Percentiles rank a stretch among this genome's conserved stretches.
phyloP scores from a whole-genome alignment of 2,329 filamentous ascomycete genomes.

The Trichoderma afroharzianum region DNA sequence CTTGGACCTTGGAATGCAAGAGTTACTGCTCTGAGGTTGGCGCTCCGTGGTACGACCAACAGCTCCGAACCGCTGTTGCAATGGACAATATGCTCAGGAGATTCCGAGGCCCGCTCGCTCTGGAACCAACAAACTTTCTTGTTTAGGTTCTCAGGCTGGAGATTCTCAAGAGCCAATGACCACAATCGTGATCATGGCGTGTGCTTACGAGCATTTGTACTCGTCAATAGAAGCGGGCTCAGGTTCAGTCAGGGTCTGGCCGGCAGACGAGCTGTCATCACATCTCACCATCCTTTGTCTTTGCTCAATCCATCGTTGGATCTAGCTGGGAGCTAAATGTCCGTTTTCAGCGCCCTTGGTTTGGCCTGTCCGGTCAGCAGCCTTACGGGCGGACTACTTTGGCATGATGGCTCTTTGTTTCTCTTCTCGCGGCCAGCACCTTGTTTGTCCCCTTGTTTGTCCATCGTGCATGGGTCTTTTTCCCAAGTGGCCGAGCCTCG shows the following conservation, averaged over 20 bases:
- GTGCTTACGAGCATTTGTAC: background rate
- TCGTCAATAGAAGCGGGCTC: background rate
- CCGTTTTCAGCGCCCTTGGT: background rate
- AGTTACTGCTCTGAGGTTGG: background rate
- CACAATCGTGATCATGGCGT: background rate
- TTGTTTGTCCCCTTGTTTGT: background rate
- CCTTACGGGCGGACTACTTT: background rate
- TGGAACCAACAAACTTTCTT: background rate
- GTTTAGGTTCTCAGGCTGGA: background rate
- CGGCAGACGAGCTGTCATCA: background rate
- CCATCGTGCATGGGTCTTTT: background rate
- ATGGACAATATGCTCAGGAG: background rate
- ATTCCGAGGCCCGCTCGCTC: background rate
- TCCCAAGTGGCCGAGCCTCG: background rate
- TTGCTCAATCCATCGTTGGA: background rate
- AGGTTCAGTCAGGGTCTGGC: background rate
- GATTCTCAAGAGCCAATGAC: background rate
- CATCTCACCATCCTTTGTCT: conserved; percentile 1
- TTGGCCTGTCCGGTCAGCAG: background rate
- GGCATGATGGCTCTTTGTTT: background rate
- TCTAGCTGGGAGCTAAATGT: background rate
- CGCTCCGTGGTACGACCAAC: background rate
- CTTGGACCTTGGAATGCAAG: background rate
- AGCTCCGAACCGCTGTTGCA: background rate
- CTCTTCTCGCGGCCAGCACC: background rate